Evolutionary conservation across 108 stramenopile species (phyloP).

Genomic region (Mayamaea pseudoterrestris): DNA sequence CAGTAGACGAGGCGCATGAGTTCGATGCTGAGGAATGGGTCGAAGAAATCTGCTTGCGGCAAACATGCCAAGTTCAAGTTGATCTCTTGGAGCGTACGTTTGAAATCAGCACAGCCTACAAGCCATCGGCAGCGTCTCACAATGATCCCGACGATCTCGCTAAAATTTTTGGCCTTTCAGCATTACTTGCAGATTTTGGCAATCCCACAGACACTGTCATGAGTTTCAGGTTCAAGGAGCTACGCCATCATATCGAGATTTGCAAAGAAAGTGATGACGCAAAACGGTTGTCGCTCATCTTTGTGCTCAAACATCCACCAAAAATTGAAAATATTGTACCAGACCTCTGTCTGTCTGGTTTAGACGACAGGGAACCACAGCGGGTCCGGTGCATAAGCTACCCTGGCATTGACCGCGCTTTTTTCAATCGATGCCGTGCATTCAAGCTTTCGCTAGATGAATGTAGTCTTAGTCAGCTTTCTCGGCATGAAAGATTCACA

Average conservation of each 20-base stretch:
- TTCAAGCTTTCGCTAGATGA: neutral
- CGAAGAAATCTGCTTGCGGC: no score
- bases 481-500: neutral
- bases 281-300: neutral
- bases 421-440: no score
- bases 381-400: neutral
- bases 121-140: no score
- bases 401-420: no score
- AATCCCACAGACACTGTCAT: neutral
- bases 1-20: neutral
- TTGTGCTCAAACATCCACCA: constrained; percentile 1
- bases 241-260: neutral
- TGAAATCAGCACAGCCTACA: no score
- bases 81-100: neutral
- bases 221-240: constrained; percentile 2
- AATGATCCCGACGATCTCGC: no score
- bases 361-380: neutral
- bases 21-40: neutral
- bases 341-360: neutral
- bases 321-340: neutral
- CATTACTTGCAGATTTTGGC: neutral
- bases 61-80: neutral
- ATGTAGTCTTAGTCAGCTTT: neutral
- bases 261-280: neutral
- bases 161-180: no score